Evolutionary conservation across 2,329 filamentous ascomycete species (phyloP).

Genomic region (Verticillium klebahnii): DNA sequence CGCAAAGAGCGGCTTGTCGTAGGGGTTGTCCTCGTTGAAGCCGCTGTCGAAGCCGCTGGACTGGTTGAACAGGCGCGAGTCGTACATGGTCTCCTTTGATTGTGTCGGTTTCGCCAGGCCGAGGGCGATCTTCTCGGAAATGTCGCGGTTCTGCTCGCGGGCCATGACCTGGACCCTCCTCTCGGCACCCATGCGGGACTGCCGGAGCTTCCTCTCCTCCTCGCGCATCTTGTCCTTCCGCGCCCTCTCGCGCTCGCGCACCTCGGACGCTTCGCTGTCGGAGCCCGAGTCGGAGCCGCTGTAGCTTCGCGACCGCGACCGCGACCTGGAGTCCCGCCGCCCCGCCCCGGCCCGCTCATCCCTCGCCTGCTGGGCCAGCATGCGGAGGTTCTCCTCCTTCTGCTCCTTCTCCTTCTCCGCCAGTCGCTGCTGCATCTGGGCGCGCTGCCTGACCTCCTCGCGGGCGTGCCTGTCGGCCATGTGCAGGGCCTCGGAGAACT

Average conservation of each 20-base stretch:
- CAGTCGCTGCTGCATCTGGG: constrained; percentile 90
- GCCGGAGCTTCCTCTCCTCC: constrained; percentile 82
- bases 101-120: constrained; percentile 93
- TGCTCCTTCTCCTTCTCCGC: constrained; percentile 94
- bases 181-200: constrained; percentile 94
- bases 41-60: constrained; percentile 84
- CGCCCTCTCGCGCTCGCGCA: constrained; percentile 70
- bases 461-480: constrained; percentile 92
- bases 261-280: constrained; percentile 62
- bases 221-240: constrained; percentile 76
- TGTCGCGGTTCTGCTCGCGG: constrained; percentile 91
- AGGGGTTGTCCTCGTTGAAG: constrained; percentile 96
- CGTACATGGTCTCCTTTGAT: constrained; percentile 91
- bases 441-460: constrained; percentile 89
- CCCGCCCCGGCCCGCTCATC: constrained; percentile 65
- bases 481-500: constrained; percentile 90
- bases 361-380: constrained; percentile 84
- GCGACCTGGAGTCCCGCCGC: constrained; percentile 33
- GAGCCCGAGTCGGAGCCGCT: constrained; percentile 48
- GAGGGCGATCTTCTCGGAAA: constrained; percentile 93
- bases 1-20: constrained; percentile 95
- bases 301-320: constrained; percentile 45
- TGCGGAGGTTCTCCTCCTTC: constrained; percentile 87
- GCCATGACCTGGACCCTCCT: constrained; percentile 88
- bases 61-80: constrained; percentile 92